Conservation (phyloP, 179 eudicot genomes). For the Silene coronaria region DNA sequence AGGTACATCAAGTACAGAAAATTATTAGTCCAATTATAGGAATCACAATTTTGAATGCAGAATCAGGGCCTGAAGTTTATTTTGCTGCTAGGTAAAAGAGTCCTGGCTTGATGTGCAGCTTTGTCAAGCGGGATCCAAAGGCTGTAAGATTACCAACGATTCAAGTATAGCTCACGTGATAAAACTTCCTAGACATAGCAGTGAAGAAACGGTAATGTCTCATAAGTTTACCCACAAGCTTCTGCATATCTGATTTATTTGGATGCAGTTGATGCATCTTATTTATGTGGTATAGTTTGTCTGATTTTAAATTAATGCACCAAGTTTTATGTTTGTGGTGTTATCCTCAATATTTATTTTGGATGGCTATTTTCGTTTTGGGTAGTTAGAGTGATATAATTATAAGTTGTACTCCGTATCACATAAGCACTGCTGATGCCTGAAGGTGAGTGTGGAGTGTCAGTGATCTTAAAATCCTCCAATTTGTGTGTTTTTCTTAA, state of each 20-base stretch:
- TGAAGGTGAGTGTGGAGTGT: too few species aligned
- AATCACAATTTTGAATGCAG: background rate
- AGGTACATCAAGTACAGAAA: slow-evolving; percentile 33
- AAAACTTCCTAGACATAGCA: slow-evolving; percentile 73
- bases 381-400: background rate
- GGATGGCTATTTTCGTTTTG: background rate
- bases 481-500: too few species aligned
- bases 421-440: too few species aligned
- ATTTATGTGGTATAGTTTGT: background rate
- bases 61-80: background rate
- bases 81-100: slow-evolving; percentile 63
- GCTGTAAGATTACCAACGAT: slow-evolving; percentile 47
- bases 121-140: slow-evolving; percentile 73
- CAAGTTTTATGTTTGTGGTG: background rate
- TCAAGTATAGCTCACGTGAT: slow-evolving; percentile 39
- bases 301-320: background rate
- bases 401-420: too few species aligned
- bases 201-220: slow-evolving; percentile 68
- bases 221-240: background rate
- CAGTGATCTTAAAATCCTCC: too few species aligned
- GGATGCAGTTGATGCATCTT: background rate
- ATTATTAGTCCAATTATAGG: background rate
- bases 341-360: background rate
- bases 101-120: slow-evolving; percentile 96
- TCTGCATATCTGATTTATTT: background rate